phyloP scores from a whole-genome alignment of 352 stramenopile genomes.

The Globisporangium camurandrum region DNA sequence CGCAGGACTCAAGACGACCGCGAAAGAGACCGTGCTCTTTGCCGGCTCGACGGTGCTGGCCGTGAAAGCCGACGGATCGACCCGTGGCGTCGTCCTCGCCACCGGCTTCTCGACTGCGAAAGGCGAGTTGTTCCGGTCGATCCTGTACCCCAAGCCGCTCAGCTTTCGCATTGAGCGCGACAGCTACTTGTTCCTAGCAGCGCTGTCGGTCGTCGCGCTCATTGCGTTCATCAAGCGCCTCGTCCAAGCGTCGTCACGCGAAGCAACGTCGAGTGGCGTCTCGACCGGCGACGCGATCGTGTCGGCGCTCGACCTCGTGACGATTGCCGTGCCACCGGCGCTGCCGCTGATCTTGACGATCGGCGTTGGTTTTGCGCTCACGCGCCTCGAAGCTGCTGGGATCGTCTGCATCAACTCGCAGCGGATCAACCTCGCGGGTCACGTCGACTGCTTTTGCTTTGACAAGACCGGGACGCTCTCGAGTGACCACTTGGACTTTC shows the following conservation, averaged over 20 bases:
- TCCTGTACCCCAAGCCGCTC: slow-evolving; percentile 50
- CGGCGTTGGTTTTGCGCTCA: slow-evolving; percentile 49
- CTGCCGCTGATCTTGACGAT: slow-evolving; percentile 51
- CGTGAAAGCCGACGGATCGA: slow-evolving; percentile 18
- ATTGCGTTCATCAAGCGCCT: slow-evolving; percentile 47
- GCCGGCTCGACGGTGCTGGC: slow-evolving; percentile 51
- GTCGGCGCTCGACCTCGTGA: slow-evolving; percentile 52
- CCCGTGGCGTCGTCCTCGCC: slow-evolving; percentile 42
- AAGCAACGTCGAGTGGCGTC: slow-evolving; percentile 20
- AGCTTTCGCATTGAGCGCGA: slow-evolving; percentile 60
- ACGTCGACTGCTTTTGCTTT: slow-evolving; percentile 75
- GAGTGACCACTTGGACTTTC: slow-evolving; percentile 63
- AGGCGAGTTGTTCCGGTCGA: slow-evolving; percentile 60
- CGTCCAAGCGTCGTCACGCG: slow-evolving; percentile 17
- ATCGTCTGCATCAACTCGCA: slow-evolving; percentile 72
- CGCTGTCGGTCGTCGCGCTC: slow-evolving; percentile 36
- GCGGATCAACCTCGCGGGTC: slow-evolving; percentile 59
- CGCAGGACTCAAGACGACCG: slow-evolving; percentile 27
- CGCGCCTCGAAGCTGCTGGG: slow-evolving; percentile 28
- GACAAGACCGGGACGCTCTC: slow-evolving; percentile 81
- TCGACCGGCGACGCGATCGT: slow-evolving; percentile 13
- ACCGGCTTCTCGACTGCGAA: slow-evolving; percentile 66
- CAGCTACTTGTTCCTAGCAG: slow-evolving; percentile 50
- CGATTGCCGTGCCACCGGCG: slow-evolving; percentile 44
- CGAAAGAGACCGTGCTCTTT: slow-evolving; percentile 47